Evolutionary conservation across 805 yeast genomes (phyloP), one percentile per base, ranked within the genome.

Genomic region (Helenozyma baotianmanensis): DNA sequence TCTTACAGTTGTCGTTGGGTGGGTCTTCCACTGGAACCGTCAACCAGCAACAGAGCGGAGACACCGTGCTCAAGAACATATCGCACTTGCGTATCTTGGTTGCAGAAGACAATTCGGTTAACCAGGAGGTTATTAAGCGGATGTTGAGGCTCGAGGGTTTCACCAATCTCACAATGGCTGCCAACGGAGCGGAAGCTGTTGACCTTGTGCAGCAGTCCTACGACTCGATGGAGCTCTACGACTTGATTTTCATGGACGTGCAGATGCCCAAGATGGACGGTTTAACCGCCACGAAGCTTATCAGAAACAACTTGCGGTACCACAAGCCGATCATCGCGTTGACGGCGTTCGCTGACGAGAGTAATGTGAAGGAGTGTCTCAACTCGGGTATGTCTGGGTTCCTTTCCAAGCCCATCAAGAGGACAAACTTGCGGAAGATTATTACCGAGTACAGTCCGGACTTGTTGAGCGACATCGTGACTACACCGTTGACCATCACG

Each of bases 241-340:
- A 86, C 53, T 60, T 90, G 33, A 76, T 92, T 2, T 85, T 90
- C 53, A 90, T 90, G 98, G 98, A 90, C 58, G 94, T 90, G 32
- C 97, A 90, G 59, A 90, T 89, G 97, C 97, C 97, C 4, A 80
- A 77, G 48, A 70, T 88, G 45, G 97, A 90, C 54, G 98, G 98
- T 3, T 62, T 89, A 19, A 67, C 78, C 16, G 95, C 97, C 0
- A 88, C 97, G 0, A 76, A 67, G 40, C 68, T 73, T 50, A 82
- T 90, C 22, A 68, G 96, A 27, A 59, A 66, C 12, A 79, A 82
- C 27, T 56, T 83, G 39, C 62, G 70, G 4, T 84, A 74, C 50
- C 53, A 54, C 1, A 72, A 74, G 6, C 97, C 97, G 0, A 88
- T 92, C 37, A 92, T 90, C 23, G 97, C 97, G 0, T 70, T 90